phyloP scores from a whole-genome alignment of 257 asterid species.

The Fraxinus anomala region DNA sequence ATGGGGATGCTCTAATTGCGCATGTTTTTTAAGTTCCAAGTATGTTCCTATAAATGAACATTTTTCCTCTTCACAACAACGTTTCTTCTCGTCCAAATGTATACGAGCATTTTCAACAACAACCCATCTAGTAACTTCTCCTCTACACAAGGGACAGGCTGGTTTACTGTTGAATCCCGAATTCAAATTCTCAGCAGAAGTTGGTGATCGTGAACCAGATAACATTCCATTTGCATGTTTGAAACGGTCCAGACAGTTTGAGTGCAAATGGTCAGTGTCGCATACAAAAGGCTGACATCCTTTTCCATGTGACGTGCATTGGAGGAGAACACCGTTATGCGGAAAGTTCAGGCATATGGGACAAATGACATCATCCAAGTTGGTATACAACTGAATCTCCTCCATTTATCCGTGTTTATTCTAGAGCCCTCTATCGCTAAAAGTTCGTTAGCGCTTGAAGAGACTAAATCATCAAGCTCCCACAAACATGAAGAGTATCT shows the following conservation, averaged over 20 bases:
- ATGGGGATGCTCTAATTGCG: conserved; percentile 69
- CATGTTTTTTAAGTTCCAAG: conserved; percentile 70
- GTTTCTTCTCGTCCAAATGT: conserved; percentile 61
- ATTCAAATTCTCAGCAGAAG: conserved; percentile 37
- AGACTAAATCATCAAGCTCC: conserved; percentile 33
- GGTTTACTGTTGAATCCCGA: conserved; percentile 45
- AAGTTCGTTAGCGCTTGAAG: conserved; percentile 22
- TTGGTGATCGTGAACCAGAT: conserved; percentile 40
- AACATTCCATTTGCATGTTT: conserved; percentile 62
- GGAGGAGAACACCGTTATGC: conserved; percentile 82
- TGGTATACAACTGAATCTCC: conserved; percentile 61
- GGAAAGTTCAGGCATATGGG: conserved; percentile 85
- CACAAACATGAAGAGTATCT: conserved; percentile 21
- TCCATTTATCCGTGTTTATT: conserved; percentile 39
- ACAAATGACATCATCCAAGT: conserved; percentile 69
- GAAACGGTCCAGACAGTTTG: conserved; percentile 78
- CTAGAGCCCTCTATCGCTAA: conserved; percentile 35
- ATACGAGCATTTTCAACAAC: conserved; percentile 62
- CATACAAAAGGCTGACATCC: conserved; percentile 85
- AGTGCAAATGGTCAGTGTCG: conserved; percentile 75
- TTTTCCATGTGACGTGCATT: conserved; percentile 65
- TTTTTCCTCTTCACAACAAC: conserved; percentile 72
- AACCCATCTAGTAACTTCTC: conserved; percentile 76
- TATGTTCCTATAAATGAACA: conserved; percentile 66
- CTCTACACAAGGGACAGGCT: conserved; percentile 79